Percentiles rank a stretch among this genome's conserved stretches.
Conservation (phyloP, 176 grass and related monocot species). For the Pontederia paniculata region DNA sequence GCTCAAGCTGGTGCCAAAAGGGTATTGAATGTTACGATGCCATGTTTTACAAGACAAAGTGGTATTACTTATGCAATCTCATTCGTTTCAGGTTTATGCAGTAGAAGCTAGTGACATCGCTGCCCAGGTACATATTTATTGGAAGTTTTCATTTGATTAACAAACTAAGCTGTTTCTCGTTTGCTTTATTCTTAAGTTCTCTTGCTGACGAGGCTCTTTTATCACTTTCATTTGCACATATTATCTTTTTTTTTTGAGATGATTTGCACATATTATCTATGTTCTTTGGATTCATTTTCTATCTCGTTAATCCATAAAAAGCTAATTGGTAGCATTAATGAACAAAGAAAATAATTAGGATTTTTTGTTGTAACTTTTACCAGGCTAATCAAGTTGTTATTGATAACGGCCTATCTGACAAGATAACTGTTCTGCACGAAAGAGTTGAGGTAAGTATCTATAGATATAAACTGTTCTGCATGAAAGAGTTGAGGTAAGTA, state of each 20-base stretch:
- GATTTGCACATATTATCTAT: no score
- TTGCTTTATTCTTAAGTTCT: no score
- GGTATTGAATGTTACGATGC: constrained; percentile 27
- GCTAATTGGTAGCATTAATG: neutral
- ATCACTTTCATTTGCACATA: constrained; percentile 1
- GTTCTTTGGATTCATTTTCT: neutral
- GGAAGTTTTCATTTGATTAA: constrained; percentile 8
- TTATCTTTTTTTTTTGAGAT: no score
- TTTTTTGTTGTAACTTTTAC: constrained; percentile 3
- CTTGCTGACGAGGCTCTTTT: no score
- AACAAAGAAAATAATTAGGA: constrained; percentile 6
- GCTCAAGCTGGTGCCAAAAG: constrained; percentile 77
- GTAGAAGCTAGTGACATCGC: constrained; percentile 87
- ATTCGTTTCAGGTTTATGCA: constrained; percentile 55
- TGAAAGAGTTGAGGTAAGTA: constrained; percentile 74
- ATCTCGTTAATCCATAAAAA: neutral
- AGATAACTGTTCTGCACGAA: constrained; percentile 55
- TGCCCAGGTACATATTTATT: constrained; percentile 42
- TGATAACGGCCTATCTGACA: constrained; percentile 68
- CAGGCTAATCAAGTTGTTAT: constrained; percentile 73
- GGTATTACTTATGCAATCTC: neutral
- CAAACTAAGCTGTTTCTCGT: no score
- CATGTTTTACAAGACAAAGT: neutral
- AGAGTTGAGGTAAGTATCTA: constrained; percentile 72
- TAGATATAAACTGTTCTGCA: constrained; percentile 30